Evolutionary conservation across 2,329 filamentous ascomycete genomes (phyloP).

Genomic region (Colletotrichum sp.): DNA sequence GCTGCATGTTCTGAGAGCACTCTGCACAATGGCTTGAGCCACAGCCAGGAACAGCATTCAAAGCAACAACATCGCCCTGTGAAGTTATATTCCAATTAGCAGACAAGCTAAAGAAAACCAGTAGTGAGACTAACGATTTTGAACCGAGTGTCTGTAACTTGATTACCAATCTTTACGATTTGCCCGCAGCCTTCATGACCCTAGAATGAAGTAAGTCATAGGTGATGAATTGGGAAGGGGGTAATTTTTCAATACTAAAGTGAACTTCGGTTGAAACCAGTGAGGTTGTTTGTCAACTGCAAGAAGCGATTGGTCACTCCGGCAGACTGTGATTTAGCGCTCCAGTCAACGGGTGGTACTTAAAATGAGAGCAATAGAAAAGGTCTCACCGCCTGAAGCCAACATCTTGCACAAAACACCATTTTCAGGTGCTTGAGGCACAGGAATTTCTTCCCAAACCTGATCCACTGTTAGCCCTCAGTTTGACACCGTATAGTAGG

Average conservation of each 20-base stretch:
- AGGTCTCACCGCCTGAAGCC: conserved; percentile 32
- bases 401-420: conserved; percentile 36
- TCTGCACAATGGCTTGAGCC: conserved; percentile 35
- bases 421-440: conserved; percentile 27
- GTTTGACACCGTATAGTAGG: not conserved
- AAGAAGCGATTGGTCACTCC: conserved; percentile 35
- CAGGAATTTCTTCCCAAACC: conserved; percentile 31
- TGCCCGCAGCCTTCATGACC: conserved; percentile 30
- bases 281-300: conserved; percentile 29
- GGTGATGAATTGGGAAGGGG: not conserved
- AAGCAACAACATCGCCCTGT: conserved; percentile 34
- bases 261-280: conserved; percentile 34
- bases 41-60: conserved; percentile 37
- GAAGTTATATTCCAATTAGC: not conserved
- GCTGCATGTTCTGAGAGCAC: conserved; percentile 42
- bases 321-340: conserved; percentile 28
- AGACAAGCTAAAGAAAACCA: not conserved
- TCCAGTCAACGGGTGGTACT: not conserved
- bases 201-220: not conserved
- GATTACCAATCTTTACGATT: conserved; percentile 26
- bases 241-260: conserved; percentile 18
- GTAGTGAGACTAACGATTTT: conserved; percentile 22
- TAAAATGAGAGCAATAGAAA: not conserved
- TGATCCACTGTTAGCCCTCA: not conserved
- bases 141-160: conserved; percentile 19